Conservation (phyloP, 1,139 yeast species). For the Pichia kudriavzevii region DNA sequence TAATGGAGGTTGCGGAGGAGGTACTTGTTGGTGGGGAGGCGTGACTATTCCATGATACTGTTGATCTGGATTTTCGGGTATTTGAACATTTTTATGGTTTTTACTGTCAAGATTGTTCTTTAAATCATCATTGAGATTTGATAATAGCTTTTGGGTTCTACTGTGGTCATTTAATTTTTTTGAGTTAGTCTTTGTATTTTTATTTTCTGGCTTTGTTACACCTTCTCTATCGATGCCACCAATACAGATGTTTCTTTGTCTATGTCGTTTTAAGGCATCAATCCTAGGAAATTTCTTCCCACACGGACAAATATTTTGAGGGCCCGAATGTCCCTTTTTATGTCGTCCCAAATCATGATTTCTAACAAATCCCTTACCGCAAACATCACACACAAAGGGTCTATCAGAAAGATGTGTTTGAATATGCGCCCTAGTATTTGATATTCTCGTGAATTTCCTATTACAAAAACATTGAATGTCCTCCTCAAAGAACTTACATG, state of each 20-base stretch:
- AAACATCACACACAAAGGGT: conserved; percentile 63
- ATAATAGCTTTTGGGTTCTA: conserved; percentile 8
- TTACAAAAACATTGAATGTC: conserved; percentile 42
- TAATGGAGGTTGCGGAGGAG: no score
- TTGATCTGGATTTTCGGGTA: background rate
- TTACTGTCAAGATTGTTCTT: no score
- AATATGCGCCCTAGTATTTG: conserved; percentile 93
- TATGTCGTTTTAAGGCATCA: conserved; percentile 82
- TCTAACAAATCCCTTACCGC: conserved; percentile 64
- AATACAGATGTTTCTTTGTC: conserved; percentile 66
- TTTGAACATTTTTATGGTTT: no score
- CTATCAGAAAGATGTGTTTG: conserved; percentile 95
- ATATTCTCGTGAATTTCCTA: conserved; percentile 77
- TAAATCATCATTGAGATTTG: no score
- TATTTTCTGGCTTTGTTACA: conserved; percentile 6
- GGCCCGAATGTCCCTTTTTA: conserved; percentile 76
- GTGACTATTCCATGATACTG: no score
- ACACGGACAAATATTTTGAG: conserved; percentile 74
- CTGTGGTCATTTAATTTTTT: conserved; percentile 2
- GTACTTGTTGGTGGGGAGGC: no score
- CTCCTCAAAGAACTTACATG: conserved; percentile 61
- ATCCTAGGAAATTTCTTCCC: conserved; percentile 87
- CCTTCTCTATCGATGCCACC: conserved; percentile 48
- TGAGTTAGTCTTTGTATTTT: conserved; percentile 1
- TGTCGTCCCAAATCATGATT: conserved; percentile 94